Conservation (phyloP, 129 eudicot genomes). For the Artemisia argyi region DNA sequence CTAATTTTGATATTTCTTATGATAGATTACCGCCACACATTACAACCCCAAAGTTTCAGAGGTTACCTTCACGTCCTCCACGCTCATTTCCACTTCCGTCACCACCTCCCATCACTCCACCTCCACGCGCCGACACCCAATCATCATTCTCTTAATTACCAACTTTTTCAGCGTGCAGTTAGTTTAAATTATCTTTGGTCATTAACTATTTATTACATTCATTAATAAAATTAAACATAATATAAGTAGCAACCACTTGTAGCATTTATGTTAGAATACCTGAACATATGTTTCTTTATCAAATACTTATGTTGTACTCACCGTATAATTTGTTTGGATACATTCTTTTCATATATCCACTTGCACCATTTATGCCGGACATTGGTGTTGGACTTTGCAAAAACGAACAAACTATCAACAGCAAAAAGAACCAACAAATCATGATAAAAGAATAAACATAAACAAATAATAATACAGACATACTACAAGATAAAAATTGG, state of each 20-base stretch:
- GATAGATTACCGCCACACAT: constrained; percentile 15
- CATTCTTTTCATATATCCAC: constrained; percentile 54
- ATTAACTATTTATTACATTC: no score
- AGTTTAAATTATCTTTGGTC: neutral
- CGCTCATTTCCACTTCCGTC: constrained; percentile 29
- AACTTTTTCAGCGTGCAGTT: constrained; percentile 34
- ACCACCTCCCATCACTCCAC: constrained; percentile 27
- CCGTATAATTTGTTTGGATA: constrained; percentile 49
- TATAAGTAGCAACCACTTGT: no score
- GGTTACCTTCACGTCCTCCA: constrained; percentile 24
- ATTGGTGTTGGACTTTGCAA: constrained; percentile 49
- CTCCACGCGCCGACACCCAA: constrained; percentile 23
- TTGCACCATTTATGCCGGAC: constrained; percentile 42
- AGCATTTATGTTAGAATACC: no score
- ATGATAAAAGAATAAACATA: neutral
- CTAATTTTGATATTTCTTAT: neutral
- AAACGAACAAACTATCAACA: constrained; percentile 22
- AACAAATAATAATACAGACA: neutral
- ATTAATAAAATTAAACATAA: no score
- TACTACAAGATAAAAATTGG: constrained; percentile 55
- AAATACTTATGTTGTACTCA: constrained; percentile 30
- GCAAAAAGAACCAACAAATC: neutral
- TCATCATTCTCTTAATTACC: constrained; percentile 32
- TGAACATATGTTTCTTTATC: no score
- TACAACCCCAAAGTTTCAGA: constrained; percentile 17